These are phyloP conservation scores for Calocybe indica DNA, from an alignment of 768 basidiomycete genomes.

Conservation along the genomic window DNA sequence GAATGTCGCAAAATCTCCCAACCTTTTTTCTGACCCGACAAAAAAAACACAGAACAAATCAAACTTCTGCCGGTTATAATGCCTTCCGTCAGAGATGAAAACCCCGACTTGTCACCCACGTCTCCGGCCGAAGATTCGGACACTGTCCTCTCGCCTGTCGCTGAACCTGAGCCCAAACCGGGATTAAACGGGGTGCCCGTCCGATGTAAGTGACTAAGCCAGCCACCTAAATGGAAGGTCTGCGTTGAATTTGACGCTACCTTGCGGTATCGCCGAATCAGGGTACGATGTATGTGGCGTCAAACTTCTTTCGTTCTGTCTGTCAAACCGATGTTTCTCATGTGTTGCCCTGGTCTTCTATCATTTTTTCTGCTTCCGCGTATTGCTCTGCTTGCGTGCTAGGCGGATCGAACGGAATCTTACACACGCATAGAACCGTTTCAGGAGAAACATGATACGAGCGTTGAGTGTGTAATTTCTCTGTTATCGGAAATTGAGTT, in stretches of 20 bases:
- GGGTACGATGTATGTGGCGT: slow-evolving; percentile 76
- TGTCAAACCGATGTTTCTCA: slow-evolving; percentile 2
- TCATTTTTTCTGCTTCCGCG: slow-evolving; percentile 11
- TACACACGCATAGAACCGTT: slow-evolving; percentile 82
- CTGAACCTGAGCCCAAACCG: slow-evolving; percentile 62
- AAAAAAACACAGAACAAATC: slow-evolving; percentile 8
- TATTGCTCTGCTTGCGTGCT: slow-evolving; percentile 8
- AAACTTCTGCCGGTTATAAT: slow-evolving; percentile 20
- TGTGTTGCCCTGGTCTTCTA: slow-evolving; percentile 12
- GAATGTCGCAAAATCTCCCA: slow-evolving; percentile 7
- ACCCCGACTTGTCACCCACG: slow-evolving; percentile 33
- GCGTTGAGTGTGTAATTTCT: slow-evolving; percentile 58
- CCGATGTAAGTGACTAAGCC: slow-evolving; percentile 57
- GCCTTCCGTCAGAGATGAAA: slow-evolving; percentile 21
- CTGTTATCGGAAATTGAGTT: too few species aligned
- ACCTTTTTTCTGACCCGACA: slow-evolving; percentile 4
- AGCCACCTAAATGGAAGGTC: slow-evolving; percentile 2
- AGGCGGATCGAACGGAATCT: slow-evolving; percentile 81
- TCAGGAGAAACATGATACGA: slow-evolving; percentile 78
- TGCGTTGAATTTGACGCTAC: slow-evolving; percentile 10
- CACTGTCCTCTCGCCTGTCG: slow-evolving; percentile 34
- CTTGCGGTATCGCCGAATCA: slow-evolving; percentile 15
- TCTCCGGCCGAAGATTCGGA: slow-evolving; percentile 66
- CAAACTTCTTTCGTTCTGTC: not conserved
- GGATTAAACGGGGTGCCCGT: slow-evolving; percentile 73